Base-by-base conservation (phyloP, 345 rosid species). In the Noccaea caerulescens region DNA sequence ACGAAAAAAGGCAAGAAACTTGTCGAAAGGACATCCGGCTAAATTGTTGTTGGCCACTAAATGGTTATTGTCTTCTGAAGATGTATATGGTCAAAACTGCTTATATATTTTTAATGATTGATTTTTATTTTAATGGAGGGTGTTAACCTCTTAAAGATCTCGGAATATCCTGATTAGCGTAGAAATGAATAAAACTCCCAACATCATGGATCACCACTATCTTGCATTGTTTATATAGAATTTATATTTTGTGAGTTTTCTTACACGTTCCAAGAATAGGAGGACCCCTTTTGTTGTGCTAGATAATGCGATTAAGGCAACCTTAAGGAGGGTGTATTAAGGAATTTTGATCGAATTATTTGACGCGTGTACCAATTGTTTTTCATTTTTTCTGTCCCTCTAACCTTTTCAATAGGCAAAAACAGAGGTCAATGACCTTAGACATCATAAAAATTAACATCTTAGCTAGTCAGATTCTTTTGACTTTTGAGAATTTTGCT, bases 181-280 rank as follows among this genome's bases (percentile, higher is more conserved):
- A 30, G 41, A 42, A 32, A 34, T 0, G 3, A 7, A 6, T 6
- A 8, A 13, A 8, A 10, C 16, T 37, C 69, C 74, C 57, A 61
- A 53, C 53, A 75, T 54, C 52, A 55, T 69, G 70, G 79, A 54
- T 62, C 74, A 69, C 79, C 79, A 75, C 79, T 75, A 45, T 46
- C 74, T 32, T 59, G 3, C 32, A 12, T 68, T 68, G 58, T 59
- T 75, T 69, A 69, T 27, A 44, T 69, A 23, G 13, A 33, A 27
- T 38, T 25, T 25, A 34, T 34, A 25, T 52, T 58, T 60, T 52
- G 32, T 42, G 25, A 36, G 38, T 38, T 65, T 63, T 27, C 52
- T 65, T 37, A 61, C 79, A 68, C 52, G 74, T 68, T 68, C 79
- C 37, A 75, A 68, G 70, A 68, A 68, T 55, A 68, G 54, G 45